A percentile compares a stretch with the other conserved stretches of the same genome.
Conservation (phyloP, 257 asterid species). For the Solanum sitiens region DNA sequence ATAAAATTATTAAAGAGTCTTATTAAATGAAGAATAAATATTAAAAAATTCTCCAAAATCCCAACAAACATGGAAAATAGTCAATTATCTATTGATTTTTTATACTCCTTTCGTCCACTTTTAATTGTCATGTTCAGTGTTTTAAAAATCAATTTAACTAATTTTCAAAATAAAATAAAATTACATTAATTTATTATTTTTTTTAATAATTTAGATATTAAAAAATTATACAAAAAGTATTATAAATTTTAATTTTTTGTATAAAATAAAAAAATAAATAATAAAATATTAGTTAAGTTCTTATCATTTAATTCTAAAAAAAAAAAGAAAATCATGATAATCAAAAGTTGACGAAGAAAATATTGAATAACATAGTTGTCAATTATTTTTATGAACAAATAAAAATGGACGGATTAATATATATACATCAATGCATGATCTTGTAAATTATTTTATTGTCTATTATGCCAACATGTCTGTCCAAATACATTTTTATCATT, state of each 20-base stretch:
- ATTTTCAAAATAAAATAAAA: no score
- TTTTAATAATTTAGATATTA: no score
- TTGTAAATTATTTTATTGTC: neutral
- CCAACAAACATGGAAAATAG: neutral
- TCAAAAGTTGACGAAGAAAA: no score
- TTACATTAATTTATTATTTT: no score
- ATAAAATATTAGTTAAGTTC: no score
- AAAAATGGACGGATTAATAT: neutral
- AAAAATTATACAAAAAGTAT: no score
- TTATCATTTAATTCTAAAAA: no score
- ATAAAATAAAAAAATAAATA: no score
- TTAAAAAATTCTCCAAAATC: neutral
- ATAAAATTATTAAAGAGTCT: neutral
- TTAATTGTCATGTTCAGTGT: neutral
- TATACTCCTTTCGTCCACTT: no score
- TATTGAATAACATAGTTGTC: no score
- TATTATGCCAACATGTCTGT: neutral
- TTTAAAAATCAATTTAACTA: no score
- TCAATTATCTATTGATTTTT: neutral
- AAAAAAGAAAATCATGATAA: no score
- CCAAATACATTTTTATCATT: neutral
- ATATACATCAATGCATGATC: neutral
- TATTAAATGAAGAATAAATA: neutral
- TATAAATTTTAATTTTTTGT: accelerated
- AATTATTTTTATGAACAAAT: neutral